A percentile compares a stretch with the other conserved stretches of the same genome.
These are phyloP conservation scores for Euphorbia schlechtendalii DNA, from an alignment of 441 rosid genomes.

Conservation along the genomic window DNA sequence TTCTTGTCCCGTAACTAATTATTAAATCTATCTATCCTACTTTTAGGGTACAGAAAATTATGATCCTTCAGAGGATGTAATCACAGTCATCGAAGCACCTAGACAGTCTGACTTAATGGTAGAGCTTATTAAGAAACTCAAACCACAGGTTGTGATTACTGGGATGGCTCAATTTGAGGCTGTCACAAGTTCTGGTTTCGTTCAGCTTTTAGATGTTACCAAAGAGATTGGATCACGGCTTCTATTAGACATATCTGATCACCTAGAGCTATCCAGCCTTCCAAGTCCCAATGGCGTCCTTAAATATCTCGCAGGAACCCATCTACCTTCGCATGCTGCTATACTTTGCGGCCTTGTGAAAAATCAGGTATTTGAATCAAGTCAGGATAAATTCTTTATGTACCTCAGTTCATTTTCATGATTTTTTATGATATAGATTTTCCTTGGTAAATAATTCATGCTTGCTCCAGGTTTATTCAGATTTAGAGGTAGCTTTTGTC, in stretches of 20 bases:
- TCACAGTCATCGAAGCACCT: conserved; percentile 92
- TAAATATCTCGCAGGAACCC: conserved; percentile 68
- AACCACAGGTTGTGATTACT: conserved; percentile 83
- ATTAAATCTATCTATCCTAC: conserved; percentile 5
- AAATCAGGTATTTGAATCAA: conserved; percentile 53
- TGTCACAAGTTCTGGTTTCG: conserved; percentile 86
- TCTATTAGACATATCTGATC: conserved; percentile 90
- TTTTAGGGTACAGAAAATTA: conserved; percentile 40
- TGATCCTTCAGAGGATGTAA: conserved; percentile 40
- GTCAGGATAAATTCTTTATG: too few species aligned
- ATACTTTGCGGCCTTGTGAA: conserved; percentile 84
- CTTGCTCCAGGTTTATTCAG: conserved; percentile 82
- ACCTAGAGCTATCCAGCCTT: conserved; percentile 91
- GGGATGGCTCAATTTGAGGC: conserved; percentile 90
- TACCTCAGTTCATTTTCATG: too few species aligned
- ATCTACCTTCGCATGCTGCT: conserved; percentile 86
- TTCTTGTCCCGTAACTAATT: conserved; percentile 1
- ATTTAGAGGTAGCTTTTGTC: conserved; percentile 95
- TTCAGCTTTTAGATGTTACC: conserved; percentile 74
- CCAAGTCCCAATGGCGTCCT: conserved; percentile 85
- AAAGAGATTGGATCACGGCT: conserved; percentile 77
- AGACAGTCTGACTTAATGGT: conserved; percentile 84
- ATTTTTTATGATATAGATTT: conserved; percentile 1
- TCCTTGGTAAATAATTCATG: conserved; percentile 18
- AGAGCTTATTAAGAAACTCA: conserved; percentile 80